These are phyloP conservation scores for Immersiella caudata DNA, from an alignment of 495 filamentous ascomycete genomes.

Conservation along the genomic window DNA sequence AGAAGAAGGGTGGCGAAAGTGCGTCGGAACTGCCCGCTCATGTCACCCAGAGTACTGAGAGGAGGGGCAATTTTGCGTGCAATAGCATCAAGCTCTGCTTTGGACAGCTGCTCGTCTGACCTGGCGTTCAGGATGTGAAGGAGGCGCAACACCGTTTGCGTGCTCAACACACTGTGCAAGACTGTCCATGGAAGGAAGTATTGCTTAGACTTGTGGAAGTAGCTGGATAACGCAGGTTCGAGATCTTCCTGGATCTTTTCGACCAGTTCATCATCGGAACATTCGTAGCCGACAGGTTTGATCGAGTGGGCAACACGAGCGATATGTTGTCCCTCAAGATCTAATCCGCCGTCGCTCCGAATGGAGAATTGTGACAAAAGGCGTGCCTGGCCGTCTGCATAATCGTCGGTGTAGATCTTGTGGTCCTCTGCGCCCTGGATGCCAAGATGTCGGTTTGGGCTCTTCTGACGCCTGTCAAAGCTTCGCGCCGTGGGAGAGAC, in stretches of 20 bases:
- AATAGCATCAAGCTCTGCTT: conserved; percentile 1
- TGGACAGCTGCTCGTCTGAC: not conserved
- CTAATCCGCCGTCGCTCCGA: not conserved
- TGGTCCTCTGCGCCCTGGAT: not conserved
- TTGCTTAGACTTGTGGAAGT: not conserved
- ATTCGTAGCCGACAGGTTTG: conserved; percentile 1
- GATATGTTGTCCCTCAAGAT: conserved; percentile 10
- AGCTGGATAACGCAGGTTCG: not conserved
- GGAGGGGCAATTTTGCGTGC: conserved; percentile 11
- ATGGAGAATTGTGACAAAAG: not conserved
- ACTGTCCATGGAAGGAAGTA: conserved; percentile 15
- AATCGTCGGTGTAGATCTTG: not conserved
- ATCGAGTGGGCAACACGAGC: not conserved
- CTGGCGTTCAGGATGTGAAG: not conserved
- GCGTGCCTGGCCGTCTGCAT: not conserved
- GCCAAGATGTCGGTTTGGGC: not conserved
- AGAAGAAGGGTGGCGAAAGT: conserved; percentile 8
- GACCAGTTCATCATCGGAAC: not conserved
- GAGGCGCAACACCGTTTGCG: not conserved
- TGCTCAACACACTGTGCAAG: conserved; percentile 14
- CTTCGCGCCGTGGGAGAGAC: not conserved
- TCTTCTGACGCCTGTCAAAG: not conserved
- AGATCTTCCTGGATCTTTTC: conserved; percentile 1
- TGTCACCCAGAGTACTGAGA: not conserved
- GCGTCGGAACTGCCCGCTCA: conserved; percentile 3